These are phyloP conservation scores for Paspalum notatum DNA, from an alignment of 176 grass and related monocot species.

Conservation along the genomic window DNA sequence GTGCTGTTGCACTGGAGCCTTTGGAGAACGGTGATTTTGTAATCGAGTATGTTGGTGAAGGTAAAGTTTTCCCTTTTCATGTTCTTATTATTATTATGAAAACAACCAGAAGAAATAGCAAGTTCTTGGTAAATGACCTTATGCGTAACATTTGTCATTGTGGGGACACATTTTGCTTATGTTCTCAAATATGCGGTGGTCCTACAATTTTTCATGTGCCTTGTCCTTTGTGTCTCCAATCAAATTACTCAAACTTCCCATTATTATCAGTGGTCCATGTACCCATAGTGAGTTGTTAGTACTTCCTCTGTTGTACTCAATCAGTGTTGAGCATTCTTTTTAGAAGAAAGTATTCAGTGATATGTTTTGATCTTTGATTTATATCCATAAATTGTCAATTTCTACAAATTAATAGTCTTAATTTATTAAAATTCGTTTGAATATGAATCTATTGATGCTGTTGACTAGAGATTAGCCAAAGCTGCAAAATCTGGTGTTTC, in stretches of 20 bases:
- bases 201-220: neutral
- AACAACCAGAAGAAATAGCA: constrained; percentile 29
- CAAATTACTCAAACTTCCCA: neutral
- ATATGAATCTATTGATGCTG: neutral
- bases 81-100: constrained; percentile 25
- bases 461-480: neutral
- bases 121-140: constrained; percentile 14
- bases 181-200: neutral
- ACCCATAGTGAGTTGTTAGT: neutral
- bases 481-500: neutral
- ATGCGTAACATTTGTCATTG: neutral
- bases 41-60: constrained; percentile 99
- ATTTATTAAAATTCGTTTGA: neutral
- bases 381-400: neutral
- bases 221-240: neutral
- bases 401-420: neutral
- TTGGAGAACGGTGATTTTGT: constrained; percentile 95
- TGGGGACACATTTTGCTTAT: constrained; percentile 26
- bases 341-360: neutral
- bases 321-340: neutral
- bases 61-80: constrained; percentile 41
- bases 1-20: constrained; percentile 77
- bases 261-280: neutral
- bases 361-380: neutral
- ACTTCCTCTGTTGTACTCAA: neutral